These are phyloP conservation scores for Neonectria magnoliae DNA, from an alignment of 2,329 filamentous ascomycete genomes.

Conservation along the genomic window DNA sequence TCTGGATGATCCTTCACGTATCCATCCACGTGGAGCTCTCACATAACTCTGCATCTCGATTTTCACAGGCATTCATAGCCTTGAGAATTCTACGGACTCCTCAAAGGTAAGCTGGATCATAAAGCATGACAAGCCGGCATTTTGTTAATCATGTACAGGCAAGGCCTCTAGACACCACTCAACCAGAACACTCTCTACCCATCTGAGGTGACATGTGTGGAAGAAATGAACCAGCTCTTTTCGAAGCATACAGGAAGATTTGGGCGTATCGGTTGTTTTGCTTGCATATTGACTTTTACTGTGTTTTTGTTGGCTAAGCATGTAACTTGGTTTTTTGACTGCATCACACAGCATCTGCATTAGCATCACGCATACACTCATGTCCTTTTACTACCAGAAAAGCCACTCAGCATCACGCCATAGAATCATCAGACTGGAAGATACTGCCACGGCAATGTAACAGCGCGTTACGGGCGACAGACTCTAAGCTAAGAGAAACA, in stretches of 20 bases:
- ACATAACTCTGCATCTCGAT: not conserved
- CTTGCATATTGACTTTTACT: not conserved
- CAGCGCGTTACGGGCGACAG: too few relatives aligned
- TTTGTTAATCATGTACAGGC: not conserved
- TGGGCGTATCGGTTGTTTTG: conserved; percentile 32
- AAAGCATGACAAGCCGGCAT: too few relatives aligned
- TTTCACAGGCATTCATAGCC: not conserved
- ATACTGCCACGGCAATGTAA: not conserved
- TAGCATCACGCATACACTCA: not conserved
- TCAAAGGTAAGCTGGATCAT: not conserved
- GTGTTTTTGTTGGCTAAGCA: not conserved
- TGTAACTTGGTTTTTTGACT: not conserved
- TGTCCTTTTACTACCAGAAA: too few relatives aligned
- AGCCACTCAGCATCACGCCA: not conserved
- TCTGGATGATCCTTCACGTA: not conserved
- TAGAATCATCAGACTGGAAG: not conserved
- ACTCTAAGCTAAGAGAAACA: conserved; percentile 15
- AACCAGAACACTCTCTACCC: not conserved
- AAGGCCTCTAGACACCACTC: not conserved
- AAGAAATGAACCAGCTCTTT: conserved; percentile 38
- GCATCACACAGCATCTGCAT: not conserved
- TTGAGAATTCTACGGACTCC: not conserved
- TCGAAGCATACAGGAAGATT: conserved; percentile 18
- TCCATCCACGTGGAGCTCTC: not conserved
- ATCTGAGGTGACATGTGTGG: not conserved